A percentile compares a stretch with the other conserved stretches of the same genome.
Conservation (phyloP, 306 rosid genomes). For the Corylus americana region DNA sequence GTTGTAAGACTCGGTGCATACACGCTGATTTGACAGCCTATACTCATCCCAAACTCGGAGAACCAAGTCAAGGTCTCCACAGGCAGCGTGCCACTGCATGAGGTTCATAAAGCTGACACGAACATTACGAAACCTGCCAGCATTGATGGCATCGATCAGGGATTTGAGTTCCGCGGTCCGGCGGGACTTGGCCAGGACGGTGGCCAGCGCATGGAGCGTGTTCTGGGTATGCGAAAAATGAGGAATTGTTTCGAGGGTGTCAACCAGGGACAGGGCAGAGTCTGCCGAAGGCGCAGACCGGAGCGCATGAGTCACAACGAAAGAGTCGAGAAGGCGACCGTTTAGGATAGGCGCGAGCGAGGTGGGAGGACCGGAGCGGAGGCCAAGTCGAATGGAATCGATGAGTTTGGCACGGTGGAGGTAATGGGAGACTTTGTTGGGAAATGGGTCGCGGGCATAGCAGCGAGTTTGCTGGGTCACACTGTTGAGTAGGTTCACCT, state of each 20-base stretch:
- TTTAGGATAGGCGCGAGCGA: constrained; percentile 47
- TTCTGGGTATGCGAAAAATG: constrained; percentile 61
- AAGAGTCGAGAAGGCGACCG: constrained; percentile 60
- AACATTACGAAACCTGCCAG: constrained; percentile 46
- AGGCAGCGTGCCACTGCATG: constrained; percentile 65
- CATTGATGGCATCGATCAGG: constrained; percentile 42
- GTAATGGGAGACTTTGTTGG: constrained; percentile 65
- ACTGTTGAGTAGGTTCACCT: constrained; percentile 22
- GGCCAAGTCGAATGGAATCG: constrained; percentile 66
- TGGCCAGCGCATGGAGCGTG: constrained; percentile 67
- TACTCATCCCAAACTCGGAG: constrained; percentile 60
- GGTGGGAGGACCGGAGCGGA: constrained; percentile 47
- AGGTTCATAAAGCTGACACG: constrained; percentile 61
- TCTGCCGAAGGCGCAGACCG: constrained; percentile 76
- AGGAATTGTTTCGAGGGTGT: constrained; percentile 35
- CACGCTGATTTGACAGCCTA: constrained; percentile 29
- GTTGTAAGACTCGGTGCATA: constrained; percentile 67
- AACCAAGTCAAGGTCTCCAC: constrained; percentile 60
- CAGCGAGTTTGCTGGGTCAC: constrained; percentile 45
- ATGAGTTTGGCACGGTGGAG: constrained; percentile 75
- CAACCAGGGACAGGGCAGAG: constrained; percentile 55
- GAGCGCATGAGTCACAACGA: constrained; percentile 63
- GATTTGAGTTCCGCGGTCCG: constrained; percentile 48
- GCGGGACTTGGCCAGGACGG: constrained; percentile 66
- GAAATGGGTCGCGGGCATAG: constrained; percentile 61